These are phyloP conservation scores for Tremella fuciformis DNA, from an alignment of 768 basidiomycete species.

Conservation along the genomic window DNA sequence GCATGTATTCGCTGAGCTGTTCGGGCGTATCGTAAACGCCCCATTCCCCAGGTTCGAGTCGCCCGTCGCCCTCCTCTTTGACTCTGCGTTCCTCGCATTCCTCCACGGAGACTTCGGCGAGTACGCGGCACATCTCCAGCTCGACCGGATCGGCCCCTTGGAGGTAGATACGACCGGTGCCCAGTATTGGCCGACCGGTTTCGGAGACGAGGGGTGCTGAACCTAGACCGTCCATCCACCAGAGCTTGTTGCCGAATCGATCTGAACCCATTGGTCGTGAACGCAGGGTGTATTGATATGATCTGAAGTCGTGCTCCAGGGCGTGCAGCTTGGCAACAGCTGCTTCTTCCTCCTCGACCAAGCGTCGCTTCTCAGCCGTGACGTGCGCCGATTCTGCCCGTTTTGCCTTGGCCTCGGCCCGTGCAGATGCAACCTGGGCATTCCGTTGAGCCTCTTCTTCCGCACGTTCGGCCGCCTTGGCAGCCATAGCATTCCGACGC, in stretches of 20 bases:
- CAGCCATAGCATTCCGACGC: conserved; percentile 40
- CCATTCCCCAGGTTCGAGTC: conserved; percentile 77
- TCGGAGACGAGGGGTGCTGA: conserved; percentile 61
- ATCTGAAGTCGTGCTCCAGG: conserved; percentile 91
- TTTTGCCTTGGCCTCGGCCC: conserved; percentile 73
- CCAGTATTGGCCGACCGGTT: conserved; percentile 75
- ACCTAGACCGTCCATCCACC: conserved; percentile 99
- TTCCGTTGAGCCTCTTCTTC: conserved; percentile 56
- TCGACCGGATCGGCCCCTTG: conserved; percentile 89
- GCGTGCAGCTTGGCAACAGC: conserved; percentile 74
- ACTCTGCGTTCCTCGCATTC: conserved; percentile 62
- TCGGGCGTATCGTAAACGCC: conserved; percentile 82
- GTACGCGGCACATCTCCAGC: conserved; percentile 59
- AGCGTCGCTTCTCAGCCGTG: conserved; percentile 72
- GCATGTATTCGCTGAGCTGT: conserved; percentile 61
- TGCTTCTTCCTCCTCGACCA: conserved; percentile 84
- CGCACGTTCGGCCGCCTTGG: conserved; percentile 36
- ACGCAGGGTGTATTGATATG: conserved; percentile 76
- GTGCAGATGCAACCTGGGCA: conserved; percentile 70
- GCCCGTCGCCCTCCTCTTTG: conserved; percentile 78
- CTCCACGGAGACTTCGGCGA: conserved; percentile 56
- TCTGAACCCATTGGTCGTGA: conserved; percentile 87
- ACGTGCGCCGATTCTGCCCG: conserved; percentile 77
- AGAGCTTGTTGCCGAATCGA: conserved; percentile 88
- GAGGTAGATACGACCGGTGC: conserved; percentile 83